Base-by-base conservation (phyloP, 179 eudicot species). In the Drosera spatulata region DNA sequence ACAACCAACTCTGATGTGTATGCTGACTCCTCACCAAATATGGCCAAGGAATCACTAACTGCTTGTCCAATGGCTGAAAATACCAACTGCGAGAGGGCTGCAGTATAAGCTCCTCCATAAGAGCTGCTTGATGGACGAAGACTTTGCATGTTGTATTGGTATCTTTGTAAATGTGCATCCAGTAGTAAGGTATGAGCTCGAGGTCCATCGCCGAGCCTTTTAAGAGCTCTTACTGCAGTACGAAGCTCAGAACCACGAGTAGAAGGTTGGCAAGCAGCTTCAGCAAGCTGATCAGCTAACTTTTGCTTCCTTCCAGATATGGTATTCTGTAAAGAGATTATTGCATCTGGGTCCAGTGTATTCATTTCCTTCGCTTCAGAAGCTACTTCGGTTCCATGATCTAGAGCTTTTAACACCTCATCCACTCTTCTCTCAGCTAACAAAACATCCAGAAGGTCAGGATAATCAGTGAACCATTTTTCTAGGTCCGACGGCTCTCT, bases 71-170 rank as follows among this genome's bases (percentile, higher is more conserved):
- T 85, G 66, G 95, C 82, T 67, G 99, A 94, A 68, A 94, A 90
- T 39, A 90, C 93, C 57, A 85, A 77, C 79, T 90, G 97, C 13
- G 97, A 85, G 42, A 94, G 90, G 10, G 99, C 99, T 50, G 99
- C 96, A 15, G 96, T 94, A 67, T 94, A 90, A 68, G 99, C 99
- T 76, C 97, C 99, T 69, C 99, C 97, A 75, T 94, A 90, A 44
- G 99, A 94, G 71, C 95, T 90, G 76, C 87, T 86, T 64, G 99
- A 86, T 58, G 99, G 99, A 58, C 97, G 94, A 68, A 90, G 90
- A 61, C 80, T 79, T 73, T 83, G 95, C 97, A 90, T 79, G 75
- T 83, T 90, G 79, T 79, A 81, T 66, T 85, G 93, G 72, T 78
- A 87, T 59, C 94, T 77, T 64, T 85, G 99, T 58, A 82, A 78